These are phyloP conservation scores for Amanita rimosa DNA, from an alignment of 768 basidiomycete genomes.

Conservation along the genomic window DNA sequence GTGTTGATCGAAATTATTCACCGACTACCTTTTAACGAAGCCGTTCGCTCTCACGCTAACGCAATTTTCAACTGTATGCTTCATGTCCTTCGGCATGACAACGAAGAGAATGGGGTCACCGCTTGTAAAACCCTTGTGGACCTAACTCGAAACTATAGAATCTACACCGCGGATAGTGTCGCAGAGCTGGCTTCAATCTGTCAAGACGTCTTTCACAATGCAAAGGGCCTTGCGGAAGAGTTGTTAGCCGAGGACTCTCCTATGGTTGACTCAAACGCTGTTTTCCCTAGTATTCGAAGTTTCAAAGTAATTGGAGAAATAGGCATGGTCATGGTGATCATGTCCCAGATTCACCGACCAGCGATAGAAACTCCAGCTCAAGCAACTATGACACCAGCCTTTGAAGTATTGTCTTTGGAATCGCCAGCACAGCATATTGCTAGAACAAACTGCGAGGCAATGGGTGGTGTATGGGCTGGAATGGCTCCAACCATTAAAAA, in stretches of 20 bases:
- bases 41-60: slow-evolving; percentile 55
- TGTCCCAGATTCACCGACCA: slow-evolving; percentile 71
- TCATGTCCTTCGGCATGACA: slow-evolving; percentile 76
- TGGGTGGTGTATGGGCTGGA: slow-evolving; percentile 75
- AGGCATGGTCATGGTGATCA: slow-evolving; percentile 83
- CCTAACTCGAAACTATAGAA: slow-evolving; percentile 67
- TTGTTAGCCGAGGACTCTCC: slow-evolving; percentile 60
- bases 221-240: slow-evolving; percentile 61
- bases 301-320: slow-evolving; percentile 94
- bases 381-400: slow-evolving; percentile 64
- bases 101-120: slow-evolving; percentile 88
- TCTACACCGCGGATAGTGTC: slow-evolving; percentile 61
- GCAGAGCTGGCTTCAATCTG: slow-evolving; percentile 74
- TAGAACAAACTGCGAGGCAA: slow-evolving; percentile 68
- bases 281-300: slow-evolving; percentile 68
- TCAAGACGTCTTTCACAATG: slow-evolving; percentile 66
- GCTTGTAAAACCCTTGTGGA: slow-evolving; percentile 92
- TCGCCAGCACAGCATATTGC: slow-evolving; percentile 74
- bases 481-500: slow-evolving; percentile 73
- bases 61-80: slow-evolving; percentile 74
- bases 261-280: slow-evolving; percentile 39
- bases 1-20: slow-evolving; percentile 83
- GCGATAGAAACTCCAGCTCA: slow-evolving; percentile 57
- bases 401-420: slow-evolving; percentile 68
- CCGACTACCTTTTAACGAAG: slow-evolving; percentile 74